Base-by-base conservation (phyloP, 768 basidiomycete species). In the Boletus rubescentipes region DNA sequence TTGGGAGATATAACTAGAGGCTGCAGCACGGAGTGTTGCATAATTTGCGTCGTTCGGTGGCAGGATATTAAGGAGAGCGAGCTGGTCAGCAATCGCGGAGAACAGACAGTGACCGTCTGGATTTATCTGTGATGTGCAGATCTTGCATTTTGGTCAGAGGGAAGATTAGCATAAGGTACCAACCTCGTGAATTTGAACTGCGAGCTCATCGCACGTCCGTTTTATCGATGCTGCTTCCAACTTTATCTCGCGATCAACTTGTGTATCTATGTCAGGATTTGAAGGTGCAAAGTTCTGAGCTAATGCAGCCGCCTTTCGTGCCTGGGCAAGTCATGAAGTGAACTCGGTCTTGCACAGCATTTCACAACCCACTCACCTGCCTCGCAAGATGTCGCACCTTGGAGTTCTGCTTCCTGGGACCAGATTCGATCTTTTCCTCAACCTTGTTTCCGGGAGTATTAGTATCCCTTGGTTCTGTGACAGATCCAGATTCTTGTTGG, bases 21-120 rank as follows among this genome's bases (percentile, higher is more conserved):
- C 94, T 14, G 82, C 79, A 14, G 68, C 68, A 21, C 97, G 87
- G 40, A 84, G 78, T 14, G 73, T 74, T 6, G 73, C 63, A 64
- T 91, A 89, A 49, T 76, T 82, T 31, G 88, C 85, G 56, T 85
- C 70, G 14, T 73, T 61, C 2, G 79, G 61, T 9, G 86, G 78
- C 30, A 94, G 55, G 45, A 93, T 69, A 35, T 83, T 81, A 26
- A 94, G 80, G n/a, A 89, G 63, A 41, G 76, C 77, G 31, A 97
- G 83, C 68, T 99, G 96, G 70, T 98, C 93, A 23, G 92, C 96
- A 23, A 98, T 77, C 10, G 96, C 92, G 43, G 93, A 89, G 75
- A 89, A 99, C 30, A 98, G 84, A 73, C 96, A 98, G 63, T 98
- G 95, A 0, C 96, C 96, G 63, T 98, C 96, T 16, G 96, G 93